Percentiles rank a stretch among this genome's conserved stretches.
Conservation (phyloP, 345 rosid species). For the Microcos paniculata region DNA sequence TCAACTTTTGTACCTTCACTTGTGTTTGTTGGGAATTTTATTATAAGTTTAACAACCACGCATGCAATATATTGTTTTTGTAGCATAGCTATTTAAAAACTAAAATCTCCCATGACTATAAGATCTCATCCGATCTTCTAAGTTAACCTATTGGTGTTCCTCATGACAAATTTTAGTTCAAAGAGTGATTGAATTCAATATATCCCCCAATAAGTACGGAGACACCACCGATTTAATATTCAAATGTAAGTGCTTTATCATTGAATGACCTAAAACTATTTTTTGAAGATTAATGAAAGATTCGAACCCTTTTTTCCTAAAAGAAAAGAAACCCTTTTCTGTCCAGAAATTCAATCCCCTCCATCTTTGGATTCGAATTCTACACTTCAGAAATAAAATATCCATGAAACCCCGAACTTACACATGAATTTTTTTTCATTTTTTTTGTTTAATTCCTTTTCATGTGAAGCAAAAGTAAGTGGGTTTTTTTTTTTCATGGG, state of each 20-base stretch:
- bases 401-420: no score
- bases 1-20: neutral
- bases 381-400: no score
- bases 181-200: neutral
- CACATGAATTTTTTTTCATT: no score
- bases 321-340: no score
- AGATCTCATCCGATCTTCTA: neutral
- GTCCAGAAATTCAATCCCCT: no score
- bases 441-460: no score
- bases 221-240: neutral
- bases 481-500: neutral
- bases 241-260: neutral
- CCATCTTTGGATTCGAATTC: no score
- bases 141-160: neutral
- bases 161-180: neutral
- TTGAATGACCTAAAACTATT: no score
- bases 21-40: neutral
- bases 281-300: no score
- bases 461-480: no score
- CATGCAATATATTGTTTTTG: neutral
- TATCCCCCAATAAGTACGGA: neutral
- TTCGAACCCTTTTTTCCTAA: no score
- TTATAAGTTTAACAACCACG: neutral
- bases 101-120: neutral
- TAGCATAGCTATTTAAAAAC: neutral